phyloP scores from a whole-genome alignment of 805 yeast species.

The Candida taoyuanica region DNA sequence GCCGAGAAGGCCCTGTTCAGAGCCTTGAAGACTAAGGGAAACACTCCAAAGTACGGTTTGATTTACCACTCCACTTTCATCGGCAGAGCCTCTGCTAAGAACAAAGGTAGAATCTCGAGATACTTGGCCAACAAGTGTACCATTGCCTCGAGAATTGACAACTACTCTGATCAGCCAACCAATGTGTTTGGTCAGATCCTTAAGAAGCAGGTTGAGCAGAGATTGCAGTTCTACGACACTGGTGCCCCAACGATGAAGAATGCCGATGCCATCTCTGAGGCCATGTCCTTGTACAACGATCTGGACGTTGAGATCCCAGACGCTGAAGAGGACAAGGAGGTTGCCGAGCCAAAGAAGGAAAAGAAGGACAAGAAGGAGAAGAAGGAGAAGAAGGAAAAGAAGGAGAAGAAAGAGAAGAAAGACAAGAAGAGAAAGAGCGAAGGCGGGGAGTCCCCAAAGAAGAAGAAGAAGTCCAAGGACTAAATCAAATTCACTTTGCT shows the following conservation, averaged over 20 bases:
- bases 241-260: constrained; percentile 97
- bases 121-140: constrained; percentile 98
- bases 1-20: constrained; percentile 99
- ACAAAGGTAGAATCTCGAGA: constrained; percentile 98
- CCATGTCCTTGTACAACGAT: constrained; percentile 60
- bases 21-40: constrained; percentile 97
- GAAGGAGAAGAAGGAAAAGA: constrained; percentile 46
- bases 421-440: constrained; percentile 34
- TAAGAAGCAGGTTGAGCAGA: constrained; percentile 96
- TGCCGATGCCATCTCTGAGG: constrained; percentile 88
- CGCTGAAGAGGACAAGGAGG: constrained; percentile 33
- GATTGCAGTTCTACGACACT: constrained; percentile 91
- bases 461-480: constrained; percentile 17
- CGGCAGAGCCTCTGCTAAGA: constrained; percentile 95
- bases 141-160: constrained; percentile 97
- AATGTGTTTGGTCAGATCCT: constrained; percentile 85
- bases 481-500: constrained; percentile 3
- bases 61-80: constrained; percentile 94
- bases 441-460: constrained; percentile 13
- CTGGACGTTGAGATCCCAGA: constrained; percentile 41
- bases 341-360: constrained; percentile 34
- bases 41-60: constrained; percentile 97
- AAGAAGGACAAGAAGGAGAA: constrained; percentile 47
- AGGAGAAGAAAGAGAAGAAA: constrained; percentile 49
- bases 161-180: constrained; percentile 91